Conservation (phyloP, 805 yeast genomes). For the Yarrowia yakushimensis region DNA sequence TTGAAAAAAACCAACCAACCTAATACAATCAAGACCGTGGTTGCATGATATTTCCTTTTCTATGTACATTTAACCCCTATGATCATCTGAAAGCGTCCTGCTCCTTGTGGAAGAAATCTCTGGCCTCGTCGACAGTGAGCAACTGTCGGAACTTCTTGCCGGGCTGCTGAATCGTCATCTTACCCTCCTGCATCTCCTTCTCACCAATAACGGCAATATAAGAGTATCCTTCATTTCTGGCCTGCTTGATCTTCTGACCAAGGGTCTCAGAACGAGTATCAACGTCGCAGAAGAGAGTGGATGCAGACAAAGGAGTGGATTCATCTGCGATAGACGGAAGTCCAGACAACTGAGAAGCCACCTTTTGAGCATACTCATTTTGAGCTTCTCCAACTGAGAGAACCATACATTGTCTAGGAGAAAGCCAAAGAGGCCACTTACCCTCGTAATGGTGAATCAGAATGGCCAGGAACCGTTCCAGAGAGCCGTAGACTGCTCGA, state of each 20-base stretch:
- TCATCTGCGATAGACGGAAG: conserved; percentile 34
- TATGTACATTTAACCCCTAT: conserved; percentile 4
- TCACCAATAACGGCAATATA: conserved; percentile 86
- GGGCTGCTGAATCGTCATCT: conserved; percentile 49
- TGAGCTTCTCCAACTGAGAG: conserved; percentile 67
- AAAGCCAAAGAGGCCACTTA: conserved; percentile 97
- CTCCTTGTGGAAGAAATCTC: neutral
- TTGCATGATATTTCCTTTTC: neutral
- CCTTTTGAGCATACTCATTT: conserved; percentile 48
- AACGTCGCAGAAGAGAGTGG: conserved; percentile 68
- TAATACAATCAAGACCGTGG: too few species aligned
- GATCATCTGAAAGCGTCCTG: conserved; percentile 2
- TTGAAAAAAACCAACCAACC: too few species aligned
- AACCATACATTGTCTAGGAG: conserved; percentile 83
- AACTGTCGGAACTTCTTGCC: conserved; percentile 5
- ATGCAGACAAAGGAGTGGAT: conserved; percentile 56
- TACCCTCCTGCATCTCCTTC: conserved; percentile 60
- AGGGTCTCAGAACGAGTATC: conserved; percentile 75
- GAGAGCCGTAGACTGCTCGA: conserved; percentile 91
- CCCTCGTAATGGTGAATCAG: conserved; percentile 87
- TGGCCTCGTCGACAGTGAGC: neutral
- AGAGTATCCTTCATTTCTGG: conserved; percentile 67
- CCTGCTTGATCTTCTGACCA: conserved; percentile 76
- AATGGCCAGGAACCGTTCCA: conserved; percentile 89
- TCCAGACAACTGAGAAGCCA: conserved; percentile 45